Evolutionary conservation across 1,284 basidiomycete species (phyloP), one percentile per base, ranked within the genome.

Genomic region (Papiliotrema laurentii): DNA sequence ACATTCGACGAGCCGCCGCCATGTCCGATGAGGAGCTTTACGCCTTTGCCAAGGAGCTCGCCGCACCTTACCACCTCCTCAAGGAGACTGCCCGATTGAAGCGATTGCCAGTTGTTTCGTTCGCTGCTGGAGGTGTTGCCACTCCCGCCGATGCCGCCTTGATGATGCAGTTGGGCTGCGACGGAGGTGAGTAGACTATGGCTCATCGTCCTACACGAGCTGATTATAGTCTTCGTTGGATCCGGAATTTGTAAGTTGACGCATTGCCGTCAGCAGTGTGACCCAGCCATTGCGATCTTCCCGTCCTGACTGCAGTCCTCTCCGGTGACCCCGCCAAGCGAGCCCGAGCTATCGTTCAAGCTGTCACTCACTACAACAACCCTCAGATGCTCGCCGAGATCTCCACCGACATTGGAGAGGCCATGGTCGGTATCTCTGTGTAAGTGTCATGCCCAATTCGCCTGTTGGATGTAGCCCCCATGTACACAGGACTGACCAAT

Each of bases 101-200:
- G 77, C 82, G 88, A 47, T 79, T 99, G 39, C 93, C 94, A 1
- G 93, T 97, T 18, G 96, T 81, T 54, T 66, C 67, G 63, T 93
- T 92, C 71, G 90, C 89, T n/a, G 92, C 94, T 43, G 94, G 94
- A 54, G 94, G 94, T 58, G 83, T 98, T 51, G 93, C 96, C 43
- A 97, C 94, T 5, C 94, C 94, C 42, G 92, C 71, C 57, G 94
- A 99, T 72, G 96, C 94, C 21, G 96, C 96, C 3, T 76, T 99
- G 58, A 97, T 98, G 94, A 98, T 98, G 94, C 93, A 97, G 71
- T 82, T 99, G 33, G 93, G 94, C 43, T 93, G 90, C 72, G 94
- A 98, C 70, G 94, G 96, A 79, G 89, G 89, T 89, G 64, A 58
- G 80, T 75, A 35, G 38, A 26, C 60, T 41, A 30, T 51, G 38